These are phyloP conservation scores for Helianthus annuus DNA, from an alignment of 129 eudicot genomes.

Conservation along the genomic window HanXRQr2.0-SUNRISE NC_035447.2:35998925-35999424, in stretches of 20 bases:
- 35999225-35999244: conserved; percentile 68
- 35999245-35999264: conserved; percentile 78
- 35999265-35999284: conserved; percentile 87
- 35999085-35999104: conserved; percentile 79
- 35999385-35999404: conserved; percentile 72
- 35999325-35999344: conserved; percentile 79
- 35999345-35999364: conserved; percentile 82
- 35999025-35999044: conserved; percentile 75
- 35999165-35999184: conserved; percentile 69
- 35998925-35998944: conserved; percentile 58
- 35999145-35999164: conserved; percentile 73
- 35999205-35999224: conserved; percentile 78
- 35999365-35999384: conserved; percentile 76
- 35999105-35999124: conserved; percentile 81
- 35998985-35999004: conserved; percentile 67
- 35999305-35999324: conserved; percentile 86
- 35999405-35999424: conserved; percentile 84
- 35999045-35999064: conserved; percentile 74
- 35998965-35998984: conserved; percentile 84
- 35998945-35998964: conserved; percentile 56
- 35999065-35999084: conserved; percentile 83
- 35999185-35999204: conserved; percentile 87
- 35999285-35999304: conserved; percentile 80
- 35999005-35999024: conserved; percentile 81
- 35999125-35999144: conserved; percentile 73